Evolutionary conservation across 208 protist species (phyloP).

Genomic region (Crithidia acanthocephali): DNA sequence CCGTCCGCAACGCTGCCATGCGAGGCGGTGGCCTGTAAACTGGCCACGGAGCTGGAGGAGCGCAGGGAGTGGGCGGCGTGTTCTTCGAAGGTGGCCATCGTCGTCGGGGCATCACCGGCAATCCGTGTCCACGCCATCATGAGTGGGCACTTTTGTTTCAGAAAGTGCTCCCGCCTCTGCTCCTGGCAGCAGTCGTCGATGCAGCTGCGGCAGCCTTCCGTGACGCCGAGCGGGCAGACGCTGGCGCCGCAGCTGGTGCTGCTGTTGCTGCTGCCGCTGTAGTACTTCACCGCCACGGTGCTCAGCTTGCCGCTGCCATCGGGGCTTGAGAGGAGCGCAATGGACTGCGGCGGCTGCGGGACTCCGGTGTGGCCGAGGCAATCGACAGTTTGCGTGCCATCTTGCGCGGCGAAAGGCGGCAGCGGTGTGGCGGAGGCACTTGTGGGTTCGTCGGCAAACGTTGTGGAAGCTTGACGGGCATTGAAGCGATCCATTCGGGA

Average conservation of each 20-base stretch:
- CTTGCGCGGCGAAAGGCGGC: background rate
- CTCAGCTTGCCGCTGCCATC: background rate
- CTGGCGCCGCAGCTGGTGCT: background rate
- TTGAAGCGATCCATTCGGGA: constrained; percentile 15
- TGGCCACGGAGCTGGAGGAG: constrained; percentile 7
- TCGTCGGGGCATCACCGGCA: constrained; percentile 1
- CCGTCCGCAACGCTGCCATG: constrained; percentile 1
- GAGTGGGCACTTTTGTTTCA: constrained; percentile 26
- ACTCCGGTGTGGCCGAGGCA: background rate
- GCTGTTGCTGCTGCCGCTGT: background rate
- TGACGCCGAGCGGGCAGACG: constrained; percentile 10
- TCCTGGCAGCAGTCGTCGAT: constrained; percentile 26
- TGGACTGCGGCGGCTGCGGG: constrained; percentile 2
- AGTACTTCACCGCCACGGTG: background rate
- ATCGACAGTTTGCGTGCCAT: background rate
- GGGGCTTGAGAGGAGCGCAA: background rate
- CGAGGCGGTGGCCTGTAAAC: background rate
- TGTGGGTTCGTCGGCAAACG: constrained; percentile 9
- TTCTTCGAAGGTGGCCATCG: constrained; percentile 22
- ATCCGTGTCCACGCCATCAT: constrained; percentile 22
- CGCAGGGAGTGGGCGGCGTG: constrained; percentile 18
- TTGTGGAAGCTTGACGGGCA: constrained; percentile 14
- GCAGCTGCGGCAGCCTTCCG: constrained; percentile 27
- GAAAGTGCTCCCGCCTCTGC: constrained; percentile 24
- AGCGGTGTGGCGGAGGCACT: background rate